Evolutionary conservation across 2,329 filamentous ascomycete species (phyloP).

Genomic region (Trichoderma hamatum): DNA sequence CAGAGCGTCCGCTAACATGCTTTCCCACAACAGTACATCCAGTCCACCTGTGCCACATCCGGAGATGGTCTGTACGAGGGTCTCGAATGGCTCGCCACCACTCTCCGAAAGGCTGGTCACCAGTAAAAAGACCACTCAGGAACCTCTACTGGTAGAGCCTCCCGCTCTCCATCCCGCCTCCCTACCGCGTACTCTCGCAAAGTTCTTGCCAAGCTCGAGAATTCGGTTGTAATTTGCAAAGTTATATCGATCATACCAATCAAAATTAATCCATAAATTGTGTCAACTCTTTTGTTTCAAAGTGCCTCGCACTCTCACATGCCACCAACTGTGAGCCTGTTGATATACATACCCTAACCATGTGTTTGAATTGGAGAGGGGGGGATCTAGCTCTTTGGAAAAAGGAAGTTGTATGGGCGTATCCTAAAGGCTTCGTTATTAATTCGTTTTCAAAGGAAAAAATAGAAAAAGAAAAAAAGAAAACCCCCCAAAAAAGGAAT

Average conservation of each 20-base stretch:
- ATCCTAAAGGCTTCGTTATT: slow-evolving; percentile 34
- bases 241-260: slow-evolving; percentile 58
- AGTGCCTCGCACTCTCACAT: slow-evolving; percentile 29
- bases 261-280: slow-evolving; percentile 53
- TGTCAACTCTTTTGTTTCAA: slow-evolving; percentile 37
- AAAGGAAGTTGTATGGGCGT: slow-evolving; percentile 13
- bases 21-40: slow-evolving; percentile 76
- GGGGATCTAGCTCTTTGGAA: slow-evolving; percentile 14
- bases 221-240: slow-evolving; percentile 63
- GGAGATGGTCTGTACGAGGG: slow-evolving; percentile 99
- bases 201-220: slow-evolving; percentile 49
- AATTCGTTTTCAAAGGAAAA: slow-evolving; percentile 4
- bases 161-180: slow-evolving; percentile 40
- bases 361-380: slow-evolving; percentile 9
- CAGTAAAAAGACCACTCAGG: slow-evolving; percentile 54
- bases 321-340: slow-evolving; percentile 37
- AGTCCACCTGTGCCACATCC: slow-evolving; percentile 98
- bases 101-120: slow-evolving; percentile 74
- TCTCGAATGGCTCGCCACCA: slow-evolving; percentile 89
- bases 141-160: slow-evolving; percentile 38
- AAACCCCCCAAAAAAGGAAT: background rate
- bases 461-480: background rate
- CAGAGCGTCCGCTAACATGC: background rate
- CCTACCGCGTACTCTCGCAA: slow-evolving; percentile 47
- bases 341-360: slow-evolving; percentile 20